Percentiles rank a stretch among this genome's conserved stretches.
Evolutionary conservation across 345 rosid species (phyloP).

Genomic region (Clausena lansium): DNA sequence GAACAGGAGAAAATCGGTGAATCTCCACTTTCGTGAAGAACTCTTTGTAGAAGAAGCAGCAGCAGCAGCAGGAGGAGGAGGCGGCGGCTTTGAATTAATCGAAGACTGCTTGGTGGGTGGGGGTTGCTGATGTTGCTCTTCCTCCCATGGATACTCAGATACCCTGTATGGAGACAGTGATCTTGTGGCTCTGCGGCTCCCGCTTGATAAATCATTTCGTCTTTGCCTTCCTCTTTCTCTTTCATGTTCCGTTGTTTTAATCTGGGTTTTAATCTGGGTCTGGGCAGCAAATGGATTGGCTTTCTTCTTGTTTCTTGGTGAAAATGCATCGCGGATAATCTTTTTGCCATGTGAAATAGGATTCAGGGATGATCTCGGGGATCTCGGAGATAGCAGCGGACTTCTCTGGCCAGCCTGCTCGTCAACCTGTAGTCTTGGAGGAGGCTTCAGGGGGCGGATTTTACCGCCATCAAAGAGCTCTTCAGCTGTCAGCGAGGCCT

Average conservation of each 20-base stretch:
- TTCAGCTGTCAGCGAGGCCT: constrained; percentile 52
- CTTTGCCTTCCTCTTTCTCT: constrained; percentile 69
- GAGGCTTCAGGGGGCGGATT: constrained; percentile 67
- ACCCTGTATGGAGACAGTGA: constrained; percentile 80
- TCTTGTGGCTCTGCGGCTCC: constrained; percentile 54
- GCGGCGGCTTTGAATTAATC: constrained; percentile 8
- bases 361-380: constrained; percentile 40
- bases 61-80: not conserved
- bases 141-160: constrained; percentile 78
- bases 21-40: constrained; percentile 75
- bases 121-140: constrained; percentile 30
- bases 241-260: constrained; percentile 26
- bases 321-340: constrained; percentile 49
- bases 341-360: constrained; percentile 50
- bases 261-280: constrained; percentile 38
- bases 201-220: constrained; percentile 28
- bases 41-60: constrained; percentile 36
- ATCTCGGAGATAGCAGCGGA: constrained; percentile 32
- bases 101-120: constrained; percentile 23
- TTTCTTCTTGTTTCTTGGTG: constrained; percentile 50
- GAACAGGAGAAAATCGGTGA: constrained; percentile 71
- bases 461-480: constrained; percentile 76
- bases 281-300: constrained; percentile 45
- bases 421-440: constrained; percentile 47
- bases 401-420: constrained; percentile 18